A percentile compares a stretch with the other conserved stretches of the same genome.
phyloP scores from a whole-genome alignment of 2,329 filamentous ascomycete species.

The Tolypocladium amazonense region DNA sequence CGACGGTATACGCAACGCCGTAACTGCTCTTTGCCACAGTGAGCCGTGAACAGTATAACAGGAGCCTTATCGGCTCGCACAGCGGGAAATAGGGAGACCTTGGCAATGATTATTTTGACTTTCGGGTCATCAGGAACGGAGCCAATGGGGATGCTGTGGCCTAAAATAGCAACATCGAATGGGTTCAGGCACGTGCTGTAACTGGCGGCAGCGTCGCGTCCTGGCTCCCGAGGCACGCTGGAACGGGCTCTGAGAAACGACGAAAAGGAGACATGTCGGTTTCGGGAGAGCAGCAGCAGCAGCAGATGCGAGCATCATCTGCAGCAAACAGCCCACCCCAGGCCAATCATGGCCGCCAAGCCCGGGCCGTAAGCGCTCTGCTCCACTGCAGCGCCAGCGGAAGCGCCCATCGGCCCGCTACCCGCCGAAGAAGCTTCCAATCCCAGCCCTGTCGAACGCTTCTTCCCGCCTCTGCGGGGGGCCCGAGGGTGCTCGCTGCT shows the following conservation, averaged over 20 bases:
- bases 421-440: not conserved
- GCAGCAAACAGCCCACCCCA: not conserved
- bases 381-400: not conserved
- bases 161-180: not conserved
- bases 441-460: not conserved
- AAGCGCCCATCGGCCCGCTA: not conserved
- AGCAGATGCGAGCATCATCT: too few species aligned
- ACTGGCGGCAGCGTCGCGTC: not conserved
- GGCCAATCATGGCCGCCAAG: not conserved
- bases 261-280: not conserved
- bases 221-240: not conserved
- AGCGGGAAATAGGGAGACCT: not conserved
- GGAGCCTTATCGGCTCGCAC: too few species aligned
- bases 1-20: not conserved
- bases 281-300: not conserved
- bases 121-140: too few species aligned
- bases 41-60: too few species aligned
- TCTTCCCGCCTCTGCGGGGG: not conserved
- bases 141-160: not conserved
- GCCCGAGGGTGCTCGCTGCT: not conserved
- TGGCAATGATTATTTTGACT: not conserved
- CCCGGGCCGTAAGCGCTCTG: not conserved
- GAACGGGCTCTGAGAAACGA: not conserved
- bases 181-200: not conserved
- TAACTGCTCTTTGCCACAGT: not conserved